Evolutionary conservation across 805 yeast genomes (phyloP).

Genomic region (Candida mattraensis): DNA sequence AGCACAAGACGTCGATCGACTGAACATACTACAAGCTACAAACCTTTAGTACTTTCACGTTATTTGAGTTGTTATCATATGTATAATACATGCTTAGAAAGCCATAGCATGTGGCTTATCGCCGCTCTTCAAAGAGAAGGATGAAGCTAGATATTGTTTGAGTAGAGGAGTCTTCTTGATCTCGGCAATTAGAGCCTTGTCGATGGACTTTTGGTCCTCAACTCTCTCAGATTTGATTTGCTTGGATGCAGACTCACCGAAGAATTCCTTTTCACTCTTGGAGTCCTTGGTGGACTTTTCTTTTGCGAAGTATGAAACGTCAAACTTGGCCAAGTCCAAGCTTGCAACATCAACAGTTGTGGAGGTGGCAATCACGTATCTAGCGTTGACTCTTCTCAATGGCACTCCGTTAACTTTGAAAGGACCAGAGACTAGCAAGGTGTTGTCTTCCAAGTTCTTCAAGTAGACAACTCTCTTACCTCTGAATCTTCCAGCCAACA

Average conservation of each 20-base stretch:
- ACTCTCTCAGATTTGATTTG: conserved; percentile 91
- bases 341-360: conserved; percentile 80
- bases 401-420: conserved; percentile 99
- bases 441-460: conserved; percentile 96
- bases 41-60: neutral
- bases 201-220: conserved; percentile 95
- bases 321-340: conserved; percentile 87
- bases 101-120: conserved; percentile 98
- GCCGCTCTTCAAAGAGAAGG: conserved; percentile 97
- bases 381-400: conserved; percentile 97
- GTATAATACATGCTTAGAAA: conserved; percentile 56
- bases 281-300: conserved; percentile 81
- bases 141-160: conserved; percentile 92
- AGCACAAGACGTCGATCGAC: too few relatives aligned
- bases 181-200: conserved; percentile 87
- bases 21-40: neutral
- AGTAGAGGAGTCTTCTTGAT: conserved; percentile 97
- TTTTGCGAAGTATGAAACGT: conserved; percentile 94
- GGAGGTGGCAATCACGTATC: conserved; percentile 98
- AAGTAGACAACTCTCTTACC: conserved; percentile 99
- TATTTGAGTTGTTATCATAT: conserved; percentile 3
- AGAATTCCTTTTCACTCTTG: conserved; percentile 91
- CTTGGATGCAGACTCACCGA: conserved; percentile 78
- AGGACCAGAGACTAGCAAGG: conserved; percentile 96
- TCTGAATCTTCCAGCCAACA: conserved; percentile 99